A percentile compares a stretch with the other conserved stretches of the same genome.
phyloP scores from a whole-genome alignment of 495 filamentous ascomycete genomes.

The Melanomma pulvis-pyrius region DNA sequence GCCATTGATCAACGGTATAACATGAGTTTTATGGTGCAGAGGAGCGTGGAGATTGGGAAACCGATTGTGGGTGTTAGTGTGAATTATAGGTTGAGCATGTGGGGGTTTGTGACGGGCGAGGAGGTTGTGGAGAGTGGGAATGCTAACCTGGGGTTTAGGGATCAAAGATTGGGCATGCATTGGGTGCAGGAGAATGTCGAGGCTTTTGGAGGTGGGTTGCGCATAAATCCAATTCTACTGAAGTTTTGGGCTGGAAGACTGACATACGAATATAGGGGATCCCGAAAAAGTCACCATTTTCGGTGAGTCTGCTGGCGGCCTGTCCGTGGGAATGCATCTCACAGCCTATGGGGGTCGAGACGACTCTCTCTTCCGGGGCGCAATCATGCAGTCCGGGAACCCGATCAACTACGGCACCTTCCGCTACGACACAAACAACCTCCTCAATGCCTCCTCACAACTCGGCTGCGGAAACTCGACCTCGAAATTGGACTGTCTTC shows the following conservation, averaged over 20 bases:
- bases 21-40: conserved; percentile 55
- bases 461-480: conserved; percentile 47
- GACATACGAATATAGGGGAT: conserved; percentile 41
- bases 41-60: conserved; percentile 57
- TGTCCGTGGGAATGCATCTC: conserved; percentile 45
- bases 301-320: conserved; percentile 36
- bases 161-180: conserved; percentile 63
- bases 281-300: conserved; percentile 43
- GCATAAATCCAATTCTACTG: background rate
- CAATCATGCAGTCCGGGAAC: conserved; percentile 54
- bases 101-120: conserved; percentile 55
- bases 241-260: too few relatives aligned
- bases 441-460: conserved; percentile 38
- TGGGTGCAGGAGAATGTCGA: conserved; percentile 59
- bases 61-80: conserved; percentile 65
- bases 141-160: conserved; percentile 60
- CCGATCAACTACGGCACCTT: conserved; percentile 41
- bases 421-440: conserved; percentile 20
- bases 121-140: conserved; percentile 50
- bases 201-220: conserved; percentile 44
- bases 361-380: conserved; percentile 56
- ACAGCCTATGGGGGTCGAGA: conserved; percentile 47
- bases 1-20: conserved; percentile 51
- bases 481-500: conserved; percentile 52
- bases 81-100: conserved; percentile 60